Conservation (phyloP, 345 rosid species). For the Erodium maritimum region DNA sequence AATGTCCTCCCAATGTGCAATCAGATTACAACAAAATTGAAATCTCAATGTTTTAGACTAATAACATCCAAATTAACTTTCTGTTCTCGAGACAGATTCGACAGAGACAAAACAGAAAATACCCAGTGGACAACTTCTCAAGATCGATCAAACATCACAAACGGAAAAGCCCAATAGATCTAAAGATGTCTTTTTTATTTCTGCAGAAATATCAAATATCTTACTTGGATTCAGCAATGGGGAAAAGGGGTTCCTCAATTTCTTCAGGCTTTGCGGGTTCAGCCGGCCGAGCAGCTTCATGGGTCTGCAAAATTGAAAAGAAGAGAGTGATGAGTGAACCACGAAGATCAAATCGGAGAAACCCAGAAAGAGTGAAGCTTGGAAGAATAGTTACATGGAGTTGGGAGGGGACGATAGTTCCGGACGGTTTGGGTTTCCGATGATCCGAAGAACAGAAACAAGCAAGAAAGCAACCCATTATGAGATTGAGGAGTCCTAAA, state of each 20-base stretch:
- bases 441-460: slow-evolving; percentile 45
- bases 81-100: no score
- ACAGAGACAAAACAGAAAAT: no score
- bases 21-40: no score
- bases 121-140: no score
- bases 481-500: neutral
- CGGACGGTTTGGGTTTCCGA: slow-evolving; percentile 19
- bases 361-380: neutral
- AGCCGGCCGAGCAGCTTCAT: slow-evolving; percentile 12
- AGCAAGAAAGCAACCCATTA: slow-evolving; percentile 42
- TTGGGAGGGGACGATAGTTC: slow-evolving; percentile 18
- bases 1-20: no score
- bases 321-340: neutral
- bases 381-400: slow-evolving; percentile 19
- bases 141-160: no score
- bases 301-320: slow-evolving; percentile 21
- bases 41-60: no score
- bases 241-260: slow-evolving; percentile 12
- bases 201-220: slow-evolving; percentile 2
- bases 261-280: slow-evolving; percentile 14
- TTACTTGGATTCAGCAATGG: slow-evolving; percentile 10
- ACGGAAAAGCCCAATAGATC: no score
- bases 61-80: no score
- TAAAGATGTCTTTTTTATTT: no score
- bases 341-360: neutral